Evolutionary conservation across 805 yeast genomes (phyloP), one percentile per base, ranked within the genome.

Genomic region (Hanseniaspora singularis): DNA sequence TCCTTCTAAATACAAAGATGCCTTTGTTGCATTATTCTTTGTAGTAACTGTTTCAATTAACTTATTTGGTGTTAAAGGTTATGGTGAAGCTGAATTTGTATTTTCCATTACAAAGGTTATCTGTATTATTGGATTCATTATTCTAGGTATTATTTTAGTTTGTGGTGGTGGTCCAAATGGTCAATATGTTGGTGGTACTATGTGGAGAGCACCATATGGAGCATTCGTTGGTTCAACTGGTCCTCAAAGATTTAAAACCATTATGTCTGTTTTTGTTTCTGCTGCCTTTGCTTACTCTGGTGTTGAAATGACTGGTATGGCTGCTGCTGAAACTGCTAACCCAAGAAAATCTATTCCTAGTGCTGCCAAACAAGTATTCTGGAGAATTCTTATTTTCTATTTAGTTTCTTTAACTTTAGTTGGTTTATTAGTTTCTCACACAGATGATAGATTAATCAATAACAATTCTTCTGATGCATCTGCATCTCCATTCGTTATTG

Each of bases 401-500:
- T 55, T 72, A 32, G 60, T 68, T 24, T 64, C 72, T 12, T 57
- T 72, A 46, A 59, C 68, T 11, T 51, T 73, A 44, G 60, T 73
- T 38, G 73, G 76, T 8, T 55, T 70, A 22, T 57, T 73, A 49
- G 77, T 73, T 40, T 71, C 76, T 30, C 66, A 65, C 47, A 61
- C 57, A 37, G 70, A 70, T 49, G 52, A 58, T 11, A 61, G 74
- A 51, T 61, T 70, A 51, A 62, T 72, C 46, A 73, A 74, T 50
- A 67, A 73, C 30, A 59, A 71, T 40, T 70, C 67, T 40, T 74
- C 70, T 43, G 76, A 73, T 52, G 80, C 80, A 39, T 64, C 77
- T 14, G 81, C 86, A n/a, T 81, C 88, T 12, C 89, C 92, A n/a
- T 81, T 81, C 54, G 89, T 81, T 48, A 76, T 82, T 63, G 83